phyloP scores from a whole-genome alignment of 1,284 basidiomycete genomes.

The Cronartium quercuum region DNA sequence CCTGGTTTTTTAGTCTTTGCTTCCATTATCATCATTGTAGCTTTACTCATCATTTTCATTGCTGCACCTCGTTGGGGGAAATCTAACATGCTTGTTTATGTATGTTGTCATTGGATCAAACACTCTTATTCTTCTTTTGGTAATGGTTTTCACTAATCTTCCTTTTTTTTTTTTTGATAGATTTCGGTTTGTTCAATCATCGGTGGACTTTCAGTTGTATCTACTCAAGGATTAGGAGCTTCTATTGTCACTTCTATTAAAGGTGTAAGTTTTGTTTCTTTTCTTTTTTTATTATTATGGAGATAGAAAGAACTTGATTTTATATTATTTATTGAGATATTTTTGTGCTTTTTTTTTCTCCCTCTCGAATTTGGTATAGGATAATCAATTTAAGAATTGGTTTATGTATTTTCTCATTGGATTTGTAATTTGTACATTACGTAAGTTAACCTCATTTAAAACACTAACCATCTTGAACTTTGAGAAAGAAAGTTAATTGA shows the following conservation, averaged over 20 bases:
- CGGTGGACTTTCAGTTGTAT: slow-evolving; percentile 90
- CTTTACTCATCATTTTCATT: slow-evolving; percentile 67
- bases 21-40: slow-evolving; percentile 59
- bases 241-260: slow-evolving; percentile 79
- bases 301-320: slow-evolving; percentile 43
- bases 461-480: too few relatives aligned
- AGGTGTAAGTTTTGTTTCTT: slow-evolving; percentile 55
- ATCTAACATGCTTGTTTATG: slow-evolving; percentile 89
- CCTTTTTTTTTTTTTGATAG: slow-evolving; percentile 4
- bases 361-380: slow-evolving; percentile 1
- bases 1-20: slow-evolving; percentile 80
- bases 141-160: background rate
- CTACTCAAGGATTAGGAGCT: slow-evolving; percentile 85
- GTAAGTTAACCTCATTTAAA: slow-evolving; percentile 53
- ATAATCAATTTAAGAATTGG: slow-evolving; percentile 43
- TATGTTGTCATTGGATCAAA: slow-evolving; percentile 41
- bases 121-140: background rate
- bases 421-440: slow-evolving; percentile 75
- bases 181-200: slow-evolving; percentile 91
- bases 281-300: background rate
- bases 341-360: slow-evolving; percentile 37
- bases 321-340: slow-evolving; percentile 87
- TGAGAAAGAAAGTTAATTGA: slow-evolving; percentile 43
- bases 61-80: slow-evolving; percentile 83
- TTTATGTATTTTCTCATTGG: slow-evolving; percentile 58